These are phyloP conservation scores for Tetramitus jugosus DNA, from an alignment of 208 protist genomes.

Conservation along the genomic window DNA sequence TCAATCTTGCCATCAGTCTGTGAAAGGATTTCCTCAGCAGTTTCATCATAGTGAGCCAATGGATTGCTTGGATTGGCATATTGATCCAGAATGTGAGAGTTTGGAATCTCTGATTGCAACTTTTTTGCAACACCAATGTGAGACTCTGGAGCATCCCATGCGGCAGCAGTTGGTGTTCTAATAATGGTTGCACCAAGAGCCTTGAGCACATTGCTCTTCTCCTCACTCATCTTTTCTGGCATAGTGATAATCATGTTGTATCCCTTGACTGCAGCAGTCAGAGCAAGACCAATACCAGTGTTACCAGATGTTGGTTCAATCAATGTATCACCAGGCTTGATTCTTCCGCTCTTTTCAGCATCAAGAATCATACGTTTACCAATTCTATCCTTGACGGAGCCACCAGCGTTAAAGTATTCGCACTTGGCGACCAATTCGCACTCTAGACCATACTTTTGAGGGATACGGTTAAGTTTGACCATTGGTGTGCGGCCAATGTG, in stretches of 20 bases:
- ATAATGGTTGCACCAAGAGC: slow-evolving; percentile 90
- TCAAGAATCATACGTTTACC: slow-evolving; percentile 87
- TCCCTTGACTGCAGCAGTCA: slow-evolving; percentile 82
- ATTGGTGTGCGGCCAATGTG: slow-evolving; percentile 70
- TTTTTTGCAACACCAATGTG: slow-evolving; percentile 86
- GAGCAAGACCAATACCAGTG: slow-evolving; percentile 86
- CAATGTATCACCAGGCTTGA: slow-evolving; percentile 83
- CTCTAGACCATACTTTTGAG: slow-evolving; percentile 54
- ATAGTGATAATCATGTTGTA: slow-evolving; percentile 94
- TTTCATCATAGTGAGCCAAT: slow-evolving; percentile 84
- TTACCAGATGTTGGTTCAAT: slow-evolving; percentile 95
- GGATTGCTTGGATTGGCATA: slow-evolving; percentile 90
- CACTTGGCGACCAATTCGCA: slow-evolving; percentile 80
- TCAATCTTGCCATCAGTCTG: slow-evolving; percentile 87
- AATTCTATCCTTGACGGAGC: slow-evolving; percentile 96
- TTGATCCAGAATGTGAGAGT: slow-evolving; percentile 89
- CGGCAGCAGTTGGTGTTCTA: slow-evolving; percentile 84
- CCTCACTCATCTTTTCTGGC: slow-evolving; percentile 95
- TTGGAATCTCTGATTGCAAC: slow-evolving; percentile 76
- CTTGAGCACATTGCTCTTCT: slow-evolving; percentile 81
- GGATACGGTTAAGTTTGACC: slow-evolving; percentile 67
- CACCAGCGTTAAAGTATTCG: slow-evolving; percentile 79
- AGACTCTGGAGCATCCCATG: slow-evolving; percentile 85
- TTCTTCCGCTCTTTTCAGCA: slow-evolving; percentile 72
- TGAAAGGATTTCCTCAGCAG: slow-evolving; percentile 85